phyloP scores from a whole-genome alignment of 352 stramenopile genomes.

The Thalassiosira exigua region DNA sequence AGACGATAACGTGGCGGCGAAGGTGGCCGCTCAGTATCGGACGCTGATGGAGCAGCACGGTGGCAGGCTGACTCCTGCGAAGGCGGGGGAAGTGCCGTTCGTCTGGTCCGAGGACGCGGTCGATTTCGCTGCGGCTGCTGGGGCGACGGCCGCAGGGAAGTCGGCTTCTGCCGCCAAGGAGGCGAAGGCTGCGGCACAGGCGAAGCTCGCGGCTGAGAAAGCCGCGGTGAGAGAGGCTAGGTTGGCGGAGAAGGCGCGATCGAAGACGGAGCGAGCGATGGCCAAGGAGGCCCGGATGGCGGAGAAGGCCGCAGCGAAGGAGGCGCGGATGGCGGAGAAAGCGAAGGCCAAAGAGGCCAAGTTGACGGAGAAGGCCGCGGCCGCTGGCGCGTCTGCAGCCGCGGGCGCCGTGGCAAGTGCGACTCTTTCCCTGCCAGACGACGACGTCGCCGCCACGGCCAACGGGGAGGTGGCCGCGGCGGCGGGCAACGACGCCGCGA shows the following conservation, averaged over 20 bases:
- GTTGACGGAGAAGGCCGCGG: conserved; percentile 27
- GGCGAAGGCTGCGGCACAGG: conserved; percentile 40
- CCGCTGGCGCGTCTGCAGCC: conserved; percentile 9
- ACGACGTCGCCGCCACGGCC: conserved; percentile 32
- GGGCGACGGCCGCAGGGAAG: not conserved
- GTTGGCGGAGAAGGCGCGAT: conserved; percentile 38
- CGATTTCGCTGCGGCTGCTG: not conserved
- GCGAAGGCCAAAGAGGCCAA: conserved; percentile 48
- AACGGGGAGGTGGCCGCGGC: conserved; percentile 23
- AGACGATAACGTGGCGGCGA: conserved; percentile 53
- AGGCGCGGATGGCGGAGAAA: conserved; percentile 15
- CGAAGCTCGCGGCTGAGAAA: conserved; percentile 39
- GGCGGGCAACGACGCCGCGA: conserved; percentile 25
- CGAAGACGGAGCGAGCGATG: conserved; percentile 8
- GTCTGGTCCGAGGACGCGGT: conserved; percentile 10
- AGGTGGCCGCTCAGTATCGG: conserved; percentile 62
- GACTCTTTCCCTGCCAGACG: conserved; percentile 10
- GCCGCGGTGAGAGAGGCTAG: conserved; percentile 25
- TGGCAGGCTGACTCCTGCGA: conserved; percentile 8
- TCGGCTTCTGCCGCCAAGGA: too few species aligned
- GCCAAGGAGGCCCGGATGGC: conserved; percentile 38
- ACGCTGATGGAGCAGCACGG: conserved; percentile 36
- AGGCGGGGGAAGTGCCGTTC: conserved; percentile 45
- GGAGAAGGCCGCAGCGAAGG: conserved; percentile 34
- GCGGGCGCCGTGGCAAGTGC: conserved; percentile 1